Evolutionary conservation across 495 filamentous ascomycete species (phyloP), one percentile per base, ranked within the genome.

Genomic region (Massariosphaeria phaeospora): DNA sequence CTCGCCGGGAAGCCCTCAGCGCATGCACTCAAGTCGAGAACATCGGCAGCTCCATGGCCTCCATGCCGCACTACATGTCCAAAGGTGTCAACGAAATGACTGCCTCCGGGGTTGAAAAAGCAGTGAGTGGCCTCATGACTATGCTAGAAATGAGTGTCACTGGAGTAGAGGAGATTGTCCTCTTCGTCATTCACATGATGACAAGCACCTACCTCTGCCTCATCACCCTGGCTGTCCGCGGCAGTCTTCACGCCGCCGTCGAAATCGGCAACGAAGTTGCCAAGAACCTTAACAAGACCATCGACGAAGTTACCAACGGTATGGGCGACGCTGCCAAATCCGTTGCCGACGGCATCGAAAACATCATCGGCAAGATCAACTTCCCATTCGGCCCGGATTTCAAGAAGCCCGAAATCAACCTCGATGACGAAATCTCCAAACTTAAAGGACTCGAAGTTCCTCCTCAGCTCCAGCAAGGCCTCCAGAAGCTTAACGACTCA

Each of bases 61-160:
- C 91, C 17, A 94, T 96, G 89, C 93, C 93, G 15, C 83, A 95
- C 67, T 97, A 95, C 73, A 81, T 96, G 62, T 80, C 90, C 1
- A 73, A 79, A 35, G 93, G 93, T 21, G 84, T 95, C 68, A 98
- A 98, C 69, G 80, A 88, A 30, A 72, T 97, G 29, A 83, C 89
- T 6, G 89, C 88, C 11, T 72, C 73, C 27, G 82, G 85, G 21
- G 79, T 98, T 59, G 86, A 88, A 46, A 80, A 84, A 27, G 80
- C 87, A 2, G 84, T 97, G 40, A 70, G 79, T 41, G 93, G 78
- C 13, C 76, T 96, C 62, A 84, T 85, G 66, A 73, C 79, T 7
- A 81, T 94, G 70, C 73, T 96, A 34, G 72, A 79, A 33, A 72
- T 97, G 64, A 83, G 82, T 46, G 75, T 97, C 57, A 93, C 84